Conservation (phyloP, 2,329 filamentous ascomycete species). For the Fusarium dimerum region DNA sequence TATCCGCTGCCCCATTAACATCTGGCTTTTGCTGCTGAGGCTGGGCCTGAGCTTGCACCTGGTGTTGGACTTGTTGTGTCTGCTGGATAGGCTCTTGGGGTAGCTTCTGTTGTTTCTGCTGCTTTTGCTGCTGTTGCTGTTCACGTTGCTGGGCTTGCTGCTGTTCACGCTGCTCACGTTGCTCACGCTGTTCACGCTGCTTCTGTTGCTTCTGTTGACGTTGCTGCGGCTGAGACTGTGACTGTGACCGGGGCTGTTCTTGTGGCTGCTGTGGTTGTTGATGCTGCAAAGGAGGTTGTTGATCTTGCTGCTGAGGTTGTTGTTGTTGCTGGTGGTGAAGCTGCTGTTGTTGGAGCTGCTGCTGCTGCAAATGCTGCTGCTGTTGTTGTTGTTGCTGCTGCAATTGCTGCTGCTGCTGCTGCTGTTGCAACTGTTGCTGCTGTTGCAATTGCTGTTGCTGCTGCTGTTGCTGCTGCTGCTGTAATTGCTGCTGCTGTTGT, state of each 20-base stretch:
- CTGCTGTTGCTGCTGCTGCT: conserved; percentile 39
- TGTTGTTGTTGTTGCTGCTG: conserved; percentile 8
- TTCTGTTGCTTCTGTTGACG: conserved; percentile 25
- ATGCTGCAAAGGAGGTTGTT: conserved; percentile 4
- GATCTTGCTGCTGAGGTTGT: conserved; percentile 35
- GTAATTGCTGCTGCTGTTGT: conserved; percentile 22
- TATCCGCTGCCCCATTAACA: conserved; percentile 42
- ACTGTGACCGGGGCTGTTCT: conserved; percentile 32
- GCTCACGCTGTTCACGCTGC: conserved; percentile 8
- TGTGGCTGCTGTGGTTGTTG: conserved; percentile 29
- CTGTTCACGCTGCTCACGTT: conserved; percentile 29
- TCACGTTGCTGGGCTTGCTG: conserved; percentile 29
- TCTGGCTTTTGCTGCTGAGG: conserved; percentile 43
- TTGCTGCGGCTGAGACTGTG: conserved; percentile 24
- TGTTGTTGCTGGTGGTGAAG: conserved; percentile 37
- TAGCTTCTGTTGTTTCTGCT: conserved; percentile 35
- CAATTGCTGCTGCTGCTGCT: conserved; percentile 31
- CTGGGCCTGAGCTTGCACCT: conserved; percentile 35
- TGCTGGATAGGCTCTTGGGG: conserved; percentile 30
- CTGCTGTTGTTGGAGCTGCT: conserved; percentile 24
- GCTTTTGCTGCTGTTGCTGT: conserved; percentile 20
- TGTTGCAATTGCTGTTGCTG: conserved; percentile 32
- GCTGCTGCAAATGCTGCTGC: conserved; percentile 20
- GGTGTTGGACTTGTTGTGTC: conserved; percentile 30
- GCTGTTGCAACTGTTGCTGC: conserved; percentile 28